Evolutionary conservation across 192 early-diverging fungal species (phyloP), one percentile per base, ranked within the genome.

Genomic region (Backusella westeae): DNA sequence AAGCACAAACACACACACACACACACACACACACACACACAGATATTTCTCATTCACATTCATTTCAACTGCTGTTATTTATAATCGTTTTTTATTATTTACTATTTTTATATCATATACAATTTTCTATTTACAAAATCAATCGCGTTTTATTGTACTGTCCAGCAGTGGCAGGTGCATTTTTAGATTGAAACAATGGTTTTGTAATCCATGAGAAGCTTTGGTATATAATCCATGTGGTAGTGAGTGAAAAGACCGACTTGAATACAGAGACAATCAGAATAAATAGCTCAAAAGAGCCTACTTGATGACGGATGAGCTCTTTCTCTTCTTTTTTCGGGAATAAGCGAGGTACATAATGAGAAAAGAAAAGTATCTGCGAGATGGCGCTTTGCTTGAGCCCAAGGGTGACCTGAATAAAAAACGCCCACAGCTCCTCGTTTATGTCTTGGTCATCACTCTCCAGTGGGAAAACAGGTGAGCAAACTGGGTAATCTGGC

Each of bases 401-500:
- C 19, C 19, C 35, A n/a, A n/a, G 29, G 8, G 67, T 68, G 26
- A 14, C 39, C 1, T 74, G 72, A 29, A 74, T n/a, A 35, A 63
- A 32, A 63, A 74, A 34, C 23, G 52, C 9, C 72, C 72, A 74
- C 14, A 74, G 32, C 4, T 6, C 32, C 26, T 74, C 72, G 19
- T 69, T 35, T 1, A 21, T 39, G 1, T 63, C 56, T 26, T 74
- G 53, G 14, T 74, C 72, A 10, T 74, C 72, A 36, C 49, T 41
- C 32, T 44, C 21, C 29, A 63, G 56, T 63, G 56, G 56, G 56
- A 63, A 63, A 63, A 63, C 26, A 10, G 56, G 56, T 63, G 56
- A 63, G 21, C 36, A 70, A 12, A 70, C 69, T 52, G 76, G 76
- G 23, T 53, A 77, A 34, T 79, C 78, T 63, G 78, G 78, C 17